Evolutionary conservation across 306 rosid species (phyloP).

Genomic region (Fragaria ananassa): DNA sequence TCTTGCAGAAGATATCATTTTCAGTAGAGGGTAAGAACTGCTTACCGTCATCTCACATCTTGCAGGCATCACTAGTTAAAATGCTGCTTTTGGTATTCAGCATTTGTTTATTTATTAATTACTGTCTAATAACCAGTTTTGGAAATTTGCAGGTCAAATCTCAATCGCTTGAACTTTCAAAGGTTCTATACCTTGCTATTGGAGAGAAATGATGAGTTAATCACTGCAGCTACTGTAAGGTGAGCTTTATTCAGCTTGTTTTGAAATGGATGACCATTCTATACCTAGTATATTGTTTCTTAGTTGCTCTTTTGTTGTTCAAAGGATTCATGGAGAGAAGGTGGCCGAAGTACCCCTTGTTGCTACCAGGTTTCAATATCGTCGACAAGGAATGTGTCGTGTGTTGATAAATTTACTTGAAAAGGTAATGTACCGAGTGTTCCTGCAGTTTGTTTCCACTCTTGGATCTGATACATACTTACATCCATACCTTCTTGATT

Average conservation of each 20-base stretch:
- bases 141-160: conserved; percentile 55
- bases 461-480: not conserved
- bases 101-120: not conserved
- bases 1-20: conserved; percentile 65
- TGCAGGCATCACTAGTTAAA: not conserved
- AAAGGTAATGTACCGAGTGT: conserved; percentile 41
- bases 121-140: conserved; percentile 16
- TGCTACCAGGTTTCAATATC: conserved; percentile 69
- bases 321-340: conserved; percentile 67
- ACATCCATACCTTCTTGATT: not conserved
- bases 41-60: conserved; percentile 17
- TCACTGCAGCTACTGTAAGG: conserved; percentile 81
- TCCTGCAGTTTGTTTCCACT: not conserved
- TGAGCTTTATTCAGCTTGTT: conserved; percentile 26
- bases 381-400: conserved; percentile 89
- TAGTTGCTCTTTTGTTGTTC: conserved; percentile 19
- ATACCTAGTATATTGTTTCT: conserved; percentile 9
- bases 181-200: conserved; percentile 78
- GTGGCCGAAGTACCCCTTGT: conserved; percentile 90
- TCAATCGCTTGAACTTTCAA: conserved; percentile 67
- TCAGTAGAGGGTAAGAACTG: conserved; percentile 61
- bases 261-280: conserved; percentile 1
- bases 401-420: conserved; percentile 74
- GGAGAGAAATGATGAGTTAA: conserved; percentile 69
- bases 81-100: not conserved